Percentiles rank a stretch among this genome's conserved stretches.
Evolutionary conservation across 257 asterid species (phyloP).

Genomic region (Lithospermum erythrorhizon): DNA sequence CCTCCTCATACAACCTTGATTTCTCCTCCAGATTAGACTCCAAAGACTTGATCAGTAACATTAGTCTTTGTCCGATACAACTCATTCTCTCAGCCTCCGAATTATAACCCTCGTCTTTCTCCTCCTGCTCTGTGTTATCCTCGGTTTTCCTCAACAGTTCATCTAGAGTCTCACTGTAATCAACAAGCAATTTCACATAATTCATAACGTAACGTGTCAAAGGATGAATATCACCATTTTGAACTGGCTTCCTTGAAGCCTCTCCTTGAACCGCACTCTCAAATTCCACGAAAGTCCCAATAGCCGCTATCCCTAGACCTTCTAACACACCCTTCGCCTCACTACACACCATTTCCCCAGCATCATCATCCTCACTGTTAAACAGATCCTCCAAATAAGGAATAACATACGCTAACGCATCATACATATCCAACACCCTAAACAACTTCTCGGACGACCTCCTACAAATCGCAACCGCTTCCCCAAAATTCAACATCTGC

Average conservation of each 20-base stretch:
- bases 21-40: slow-evolving; percentile 55
- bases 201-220: slow-evolving; percentile 83
- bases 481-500: slow-evolving; percentile 71
- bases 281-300: slow-evolving; percentile 71
- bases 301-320: slow-evolving; percentile 59
- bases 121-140: slow-evolving; percentile 40
- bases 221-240: slow-evolving; percentile 78
- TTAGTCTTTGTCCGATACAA: slow-evolving; percentile 29
- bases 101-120: slow-evolving; percentile 34
- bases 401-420: slow-evolving; percentile 54
- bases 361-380: slow-evolving; percentile 24
- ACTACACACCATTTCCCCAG: slow-evolving; percentile 31
- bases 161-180: slow-evolving; percentile 54
- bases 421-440: slow-evolving; percentile 78
- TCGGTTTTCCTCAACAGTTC: slow-evolving; percentile 49
- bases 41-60: slow-evolving; percentile 50
- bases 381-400: slow-evolving; percentile 42
- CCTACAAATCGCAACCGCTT: slow-evolving; percentile 77
- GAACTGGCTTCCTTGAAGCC: slow-evolving; percentile 43
- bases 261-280: slow-evolving; percentile 60
- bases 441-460: slow-evolving; percentile 74
- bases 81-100: slow-evolving; percentile 10
- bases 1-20: slow-evolving; percentile 70
- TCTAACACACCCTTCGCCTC: slow-evolving; percentile 50
- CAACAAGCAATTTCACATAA: slow-evolving; percentile 55